A percentile compares a stretch with the other conserved stretches of the same genome.
These are phyloP conservation scores for Termitomyces sp. DNA, from an alignment of 768 basidiomycete genomes.

Conservation along the genomic window DNA sequence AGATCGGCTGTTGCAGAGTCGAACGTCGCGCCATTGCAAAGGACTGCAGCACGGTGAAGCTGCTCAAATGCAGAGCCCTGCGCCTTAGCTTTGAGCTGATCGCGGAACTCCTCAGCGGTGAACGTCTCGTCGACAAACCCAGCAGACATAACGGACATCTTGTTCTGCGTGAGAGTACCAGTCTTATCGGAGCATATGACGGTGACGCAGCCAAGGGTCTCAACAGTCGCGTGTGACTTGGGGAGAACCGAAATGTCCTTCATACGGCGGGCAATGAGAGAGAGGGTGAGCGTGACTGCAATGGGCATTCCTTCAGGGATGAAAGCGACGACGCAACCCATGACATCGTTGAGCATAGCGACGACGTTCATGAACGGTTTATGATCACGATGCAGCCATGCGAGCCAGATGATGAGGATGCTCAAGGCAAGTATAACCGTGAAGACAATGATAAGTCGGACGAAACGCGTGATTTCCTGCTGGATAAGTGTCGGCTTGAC, in stretches of 20 bases:
- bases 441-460: constrained; percentile 42
- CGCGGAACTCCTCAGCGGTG: constrained; percentile 18
- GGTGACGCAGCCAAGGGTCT: constrained; percentile 60
- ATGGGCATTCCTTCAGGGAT: constrained; percentile 50
- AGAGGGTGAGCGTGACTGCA: constrained; percentile 48
- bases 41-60: constrained; percentile 31
- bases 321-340: constrained; percentile 37
- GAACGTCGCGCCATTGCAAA: constrained; percentile 57
- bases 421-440: constrained; percentile 36
- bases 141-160: constrained; percentile 50
- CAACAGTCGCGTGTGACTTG: constrained; percentile 59
- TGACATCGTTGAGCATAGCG: constrained; percentile 48
- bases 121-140: constrained; percentile 31
- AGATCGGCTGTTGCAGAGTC: constrained; percentile 23
- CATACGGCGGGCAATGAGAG: constrained; percentile 14
- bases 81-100: background rate
- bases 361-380: constrained; percentile 47
- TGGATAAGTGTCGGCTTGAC: constrained; percentile 44
- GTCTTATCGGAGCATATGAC: constrained; percentile 54
- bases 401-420: constrained; percentile 38
- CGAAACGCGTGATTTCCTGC: constrained; percentile 46
- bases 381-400: constrained; percentile 35
- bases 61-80: constrained; percentile 14
- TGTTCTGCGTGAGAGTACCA: constrained; percentile 56
- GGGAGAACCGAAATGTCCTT: constrained; percentile 11